A percentile compares a stretch with the other conserved stretches of the same genome.
Conservation (phyloP, 1,139 yeast species). For the Candida freyschussii region DNA sequence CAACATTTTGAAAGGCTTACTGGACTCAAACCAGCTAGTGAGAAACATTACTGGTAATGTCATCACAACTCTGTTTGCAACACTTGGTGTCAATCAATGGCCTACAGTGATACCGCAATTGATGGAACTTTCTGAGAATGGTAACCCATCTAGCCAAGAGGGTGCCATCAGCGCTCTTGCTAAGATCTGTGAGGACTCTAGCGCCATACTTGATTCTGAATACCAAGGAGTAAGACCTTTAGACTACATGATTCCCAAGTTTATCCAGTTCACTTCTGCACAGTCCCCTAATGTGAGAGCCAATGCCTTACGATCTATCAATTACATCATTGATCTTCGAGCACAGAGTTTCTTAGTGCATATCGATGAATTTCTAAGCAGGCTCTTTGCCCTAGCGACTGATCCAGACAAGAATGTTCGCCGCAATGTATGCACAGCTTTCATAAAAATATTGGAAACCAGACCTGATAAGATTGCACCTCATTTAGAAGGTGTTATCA, state of each 20-base stretch:
- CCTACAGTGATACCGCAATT: constrained; percentile 68
- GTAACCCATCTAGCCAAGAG: constrained; percentile 47
- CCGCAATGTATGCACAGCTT: constrained; percentile 73
- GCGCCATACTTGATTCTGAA: constrained; percentile 51
- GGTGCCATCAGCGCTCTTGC: constrained; percentile 79
- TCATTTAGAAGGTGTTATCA: constrained; percentile 78
- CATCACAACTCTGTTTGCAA: constrained; percentile 72
- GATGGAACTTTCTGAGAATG: constrained; percentile 49
- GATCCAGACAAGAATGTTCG: constrained; percentile 60
- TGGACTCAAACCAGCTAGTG: constrained; percentile 54
- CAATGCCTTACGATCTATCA: constrained; percentile 65
- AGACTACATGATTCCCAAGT: constrained; percentile 59
- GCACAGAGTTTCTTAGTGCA: constrained; percentile 60
- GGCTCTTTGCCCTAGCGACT: constrained; percentile 59
- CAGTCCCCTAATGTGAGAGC: constrained; percentile 51
- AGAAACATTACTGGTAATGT: constrained; percentile 90
- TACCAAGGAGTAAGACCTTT: constrained; percentile 66
- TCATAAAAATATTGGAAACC: constrained; percentile 66
- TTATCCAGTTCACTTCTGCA: constrained; percentile 48
- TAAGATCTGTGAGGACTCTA: constrained; percentile 85
- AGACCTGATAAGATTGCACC: constrained; percentile 79
- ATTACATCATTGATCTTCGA: constrained; percentile 67
- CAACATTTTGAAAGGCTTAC: constrained; percentile 65
- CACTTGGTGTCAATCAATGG: constrained; percentile 72
- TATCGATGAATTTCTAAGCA: constrained; percentile 60